A percentile compares a stretch with the other conserved stretches of the same genome.
These are phyloP conservation scores for Vaccinium darrowii DNA, from an alignment of 148 eudicot species.

Conservation along the genomic window DNA sequence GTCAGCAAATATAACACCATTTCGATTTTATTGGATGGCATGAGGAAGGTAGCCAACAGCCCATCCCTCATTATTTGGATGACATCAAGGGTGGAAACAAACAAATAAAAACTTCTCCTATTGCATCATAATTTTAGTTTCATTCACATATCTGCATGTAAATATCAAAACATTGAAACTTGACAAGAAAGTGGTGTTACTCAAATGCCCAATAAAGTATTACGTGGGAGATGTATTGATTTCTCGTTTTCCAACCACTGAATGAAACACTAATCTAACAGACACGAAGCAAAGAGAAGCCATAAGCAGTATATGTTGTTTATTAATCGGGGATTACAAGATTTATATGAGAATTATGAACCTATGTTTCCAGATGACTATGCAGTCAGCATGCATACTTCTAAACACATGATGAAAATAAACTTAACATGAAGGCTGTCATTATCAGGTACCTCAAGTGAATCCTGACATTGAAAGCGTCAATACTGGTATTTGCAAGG, in stretches of 20 bases:
- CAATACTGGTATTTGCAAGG: too few relatives aligned
- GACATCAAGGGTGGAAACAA: background rate
- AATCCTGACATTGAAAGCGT: conserved; percentile 48
- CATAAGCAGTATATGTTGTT: too few relatives aligned
- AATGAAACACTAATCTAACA: too few relatives aligned
- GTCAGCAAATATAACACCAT: background rate
- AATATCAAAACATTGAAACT: background rate
- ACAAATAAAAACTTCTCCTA: background rate
- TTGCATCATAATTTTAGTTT: background rate
- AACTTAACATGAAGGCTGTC: background rate
- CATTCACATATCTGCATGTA: background rate
- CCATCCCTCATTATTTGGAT: background rate
- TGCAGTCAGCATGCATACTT: background rate
- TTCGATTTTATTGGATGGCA: background rate
- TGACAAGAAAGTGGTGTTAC: background rate
- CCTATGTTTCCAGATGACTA: conserved; percentile 2
- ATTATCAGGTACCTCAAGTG: conserved; percentile 54
- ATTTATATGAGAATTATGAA: too few relatives aligned
- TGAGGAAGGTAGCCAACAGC: background rate
- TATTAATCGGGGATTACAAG: too few relatives aligned
- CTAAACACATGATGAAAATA: background rate
- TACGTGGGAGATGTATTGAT: too few relatives aligned
- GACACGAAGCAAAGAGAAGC: too few relatives aligned
- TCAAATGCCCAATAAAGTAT: background rate
- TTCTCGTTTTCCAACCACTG: too few relatives aligned